phyloP scores from a whole-genome alignment of 306 rosid species.

The Arachis stenosperma region DNA sequence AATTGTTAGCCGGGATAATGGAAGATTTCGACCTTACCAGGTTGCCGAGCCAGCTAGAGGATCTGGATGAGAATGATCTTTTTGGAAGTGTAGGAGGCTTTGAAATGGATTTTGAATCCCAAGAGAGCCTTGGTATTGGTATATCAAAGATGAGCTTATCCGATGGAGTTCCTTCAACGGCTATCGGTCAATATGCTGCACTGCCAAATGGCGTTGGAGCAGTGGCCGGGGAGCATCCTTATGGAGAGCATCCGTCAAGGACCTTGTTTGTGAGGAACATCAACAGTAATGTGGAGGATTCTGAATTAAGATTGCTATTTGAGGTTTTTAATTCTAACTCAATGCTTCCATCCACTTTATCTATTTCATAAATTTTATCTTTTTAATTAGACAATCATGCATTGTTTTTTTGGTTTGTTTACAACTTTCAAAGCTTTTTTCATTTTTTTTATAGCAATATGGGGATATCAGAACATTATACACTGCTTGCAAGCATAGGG shows the following conservation, averaged over 20 bases:
- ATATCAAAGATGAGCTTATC: constrained; percentile 58
- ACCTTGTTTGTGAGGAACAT: constrained; percentile 79
- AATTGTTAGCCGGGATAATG: constrained; percentile 68
- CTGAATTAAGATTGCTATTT: constrained; percentile 69
- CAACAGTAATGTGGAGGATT: constrained; percentile 76
- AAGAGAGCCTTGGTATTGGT: constrained; percentile 53
- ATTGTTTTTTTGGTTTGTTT: no score
- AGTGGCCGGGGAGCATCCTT: constrained; percentile 84
- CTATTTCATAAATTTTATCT: background rate
- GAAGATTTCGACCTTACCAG: constrained; percentile 82
- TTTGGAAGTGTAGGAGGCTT: constrained; percentile 83
- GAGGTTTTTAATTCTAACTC: constrained; percentile 54
- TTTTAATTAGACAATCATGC: no score
- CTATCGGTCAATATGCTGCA: constrained; percentile 45
- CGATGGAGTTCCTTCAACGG: constrained; percentile 57
- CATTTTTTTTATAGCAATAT: constrained; percentile 51
- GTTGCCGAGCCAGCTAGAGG: constrained; percentile 79
- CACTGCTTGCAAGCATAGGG: constrained; percentile 89
- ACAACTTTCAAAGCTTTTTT: background rate
- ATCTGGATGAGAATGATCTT: constrained; percentile 70
- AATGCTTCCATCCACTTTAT: constrained; percentile 8
- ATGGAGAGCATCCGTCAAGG: constrained; percentile 89
- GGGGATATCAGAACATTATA: constrained; percentile 83
- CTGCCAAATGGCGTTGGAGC: constrained; percentile 70
- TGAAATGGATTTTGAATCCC: constrained; percentile 79